Percentiles rank a stretch among this genome's conserved stretches.
phyloP scores from a whole-genome alignment of 345 rosid genomes.

The Eucalyptus marginata region DNA sequence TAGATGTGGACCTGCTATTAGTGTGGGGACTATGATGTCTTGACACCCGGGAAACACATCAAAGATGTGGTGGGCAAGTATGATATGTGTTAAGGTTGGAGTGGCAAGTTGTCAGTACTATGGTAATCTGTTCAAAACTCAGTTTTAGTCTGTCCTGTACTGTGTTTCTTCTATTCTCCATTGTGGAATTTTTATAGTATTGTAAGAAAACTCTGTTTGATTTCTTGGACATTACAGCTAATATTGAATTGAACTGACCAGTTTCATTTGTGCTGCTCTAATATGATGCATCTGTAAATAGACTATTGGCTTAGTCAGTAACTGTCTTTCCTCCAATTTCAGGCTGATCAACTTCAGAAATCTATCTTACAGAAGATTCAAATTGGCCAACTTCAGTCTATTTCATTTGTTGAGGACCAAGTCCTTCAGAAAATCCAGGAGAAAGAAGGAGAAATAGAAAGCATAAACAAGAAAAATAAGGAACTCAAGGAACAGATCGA shows the following conservation, averaged over 20 bases:
- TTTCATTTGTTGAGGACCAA: conserved; percentile 50
- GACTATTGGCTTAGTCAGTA: not conserved
- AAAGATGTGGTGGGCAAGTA: not conserved
- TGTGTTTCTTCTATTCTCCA: not conserved
- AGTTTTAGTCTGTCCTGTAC: not conserved
- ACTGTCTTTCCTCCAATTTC: not conserved
- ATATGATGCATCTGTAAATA: not conserved
- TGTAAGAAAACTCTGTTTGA: not conserved
- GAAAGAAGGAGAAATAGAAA: conserved; percentile 68
- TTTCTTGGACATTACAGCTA: not conserved
- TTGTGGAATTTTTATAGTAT: not conserved
- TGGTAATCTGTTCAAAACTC: not conserved
- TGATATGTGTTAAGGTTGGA: not conserved
- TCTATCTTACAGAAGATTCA: conserved; percentile 51
- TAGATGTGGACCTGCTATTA: not conserved
- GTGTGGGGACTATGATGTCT: not conserved
- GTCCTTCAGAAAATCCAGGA: conserved; percentile 46
- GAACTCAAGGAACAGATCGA: conserved; percentile 76
- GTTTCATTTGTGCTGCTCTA: not conserved
- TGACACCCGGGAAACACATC: not conserved
- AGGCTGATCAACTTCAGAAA: conserved; percentile 58
- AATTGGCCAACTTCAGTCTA: conserved; percentile 38
- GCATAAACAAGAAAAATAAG: conserved; percentile 50
- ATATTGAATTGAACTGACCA: not conserved
- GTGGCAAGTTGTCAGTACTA: not conserved